These are phyloP conservation scores for Anethum foeniculum DNA, from an alignment of 140 eudicot species.

Conservation along the genomic window DNA sequence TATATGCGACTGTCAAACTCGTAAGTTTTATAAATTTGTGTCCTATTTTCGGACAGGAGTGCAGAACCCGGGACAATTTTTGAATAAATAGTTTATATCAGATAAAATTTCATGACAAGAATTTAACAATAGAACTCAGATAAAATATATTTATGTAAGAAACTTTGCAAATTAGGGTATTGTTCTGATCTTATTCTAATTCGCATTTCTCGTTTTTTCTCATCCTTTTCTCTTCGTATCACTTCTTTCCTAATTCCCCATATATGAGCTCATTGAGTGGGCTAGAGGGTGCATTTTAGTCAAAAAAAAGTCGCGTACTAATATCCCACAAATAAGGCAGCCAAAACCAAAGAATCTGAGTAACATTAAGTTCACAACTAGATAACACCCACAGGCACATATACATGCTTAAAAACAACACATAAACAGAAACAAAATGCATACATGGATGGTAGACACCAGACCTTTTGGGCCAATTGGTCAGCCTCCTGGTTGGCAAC, in stretches of 20 bases:
- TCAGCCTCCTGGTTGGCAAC: conserved; percentile 65
- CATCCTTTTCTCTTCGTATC: not conserved
- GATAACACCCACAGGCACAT: not conserved
- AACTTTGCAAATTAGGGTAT: not conserved
- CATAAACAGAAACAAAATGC: not conserved
- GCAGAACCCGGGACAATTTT: not conserved
- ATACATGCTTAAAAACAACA: not conserved
- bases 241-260: too few relatives aligned
- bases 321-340: too few relatives aligned
- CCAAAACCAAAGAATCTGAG: too few relatives aligned
- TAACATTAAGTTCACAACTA: not conserved
- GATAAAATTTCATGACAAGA: too few relatives aligned
- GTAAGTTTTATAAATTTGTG: not conserved
- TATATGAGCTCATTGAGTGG: not conserved
- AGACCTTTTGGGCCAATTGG: conserved; percentile 52
- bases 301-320: not conserved
- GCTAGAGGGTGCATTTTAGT: not conserved
- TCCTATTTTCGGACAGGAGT: not conserved
- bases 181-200: not conserved
- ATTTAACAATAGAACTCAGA: not conserved
- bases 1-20: not conserved
- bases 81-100: too few relatives aligned
- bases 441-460: not conserved
- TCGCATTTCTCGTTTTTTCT: not conserved
- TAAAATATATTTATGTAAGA: too few relatives aligned